phyloP scores from a whole-genome alignment of 108 stramenopile species.

The Nitzschia palea region DNA sequence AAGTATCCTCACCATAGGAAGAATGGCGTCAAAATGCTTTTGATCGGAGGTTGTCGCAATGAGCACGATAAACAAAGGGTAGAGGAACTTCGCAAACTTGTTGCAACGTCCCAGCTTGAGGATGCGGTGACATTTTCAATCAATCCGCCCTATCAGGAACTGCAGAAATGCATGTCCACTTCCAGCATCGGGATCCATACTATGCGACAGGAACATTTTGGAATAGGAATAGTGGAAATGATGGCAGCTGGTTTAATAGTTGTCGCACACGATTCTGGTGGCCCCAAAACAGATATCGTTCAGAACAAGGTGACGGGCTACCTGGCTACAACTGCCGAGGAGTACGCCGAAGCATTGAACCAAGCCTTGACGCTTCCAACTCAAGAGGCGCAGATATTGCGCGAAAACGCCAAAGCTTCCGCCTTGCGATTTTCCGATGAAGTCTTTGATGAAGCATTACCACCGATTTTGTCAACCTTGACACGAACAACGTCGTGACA shows the following conservation, averaged over 20 bases:
- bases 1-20: constrained; percentile 27
- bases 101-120: constrained; percentile 44
- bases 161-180: constrained; percentile 68
- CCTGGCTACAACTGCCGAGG: constrained; percentile 69
- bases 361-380: constrained; percentile 47
- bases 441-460: constrained; percentile 49
- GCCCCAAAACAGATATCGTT: constrained; percentile 89
- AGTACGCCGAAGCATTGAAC: constrained; percentile 75
- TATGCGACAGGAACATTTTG: constrained; percentile 99
- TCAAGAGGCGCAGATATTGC: constrained; percentile 29
- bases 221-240: constrained; percentile 99
- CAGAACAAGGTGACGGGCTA: constrained; percentile 46
- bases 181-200: constrained; percentile 96
- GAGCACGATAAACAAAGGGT: constrained; percentile 80
- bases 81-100: constrained; percentile 51
- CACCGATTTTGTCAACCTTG: neutral
- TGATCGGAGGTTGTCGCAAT: constrained; percentile 93
- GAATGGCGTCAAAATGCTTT: constrained; percentile 57
- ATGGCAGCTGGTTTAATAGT: constrained; percentile 95
- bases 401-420: constrained; percentile 48
- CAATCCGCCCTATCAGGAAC: constrained; percentile 87
- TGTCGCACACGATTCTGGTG: constrained; percentile 96
- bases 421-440: constrained; percentile 74
- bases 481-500: neutral
- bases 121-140: constrained; percentile 83